These are phyloP conservation scores for Ceratonia siliqua DNA, from an alignment of 306 rosid genomes.

Conservation along the genomic window DNA sequence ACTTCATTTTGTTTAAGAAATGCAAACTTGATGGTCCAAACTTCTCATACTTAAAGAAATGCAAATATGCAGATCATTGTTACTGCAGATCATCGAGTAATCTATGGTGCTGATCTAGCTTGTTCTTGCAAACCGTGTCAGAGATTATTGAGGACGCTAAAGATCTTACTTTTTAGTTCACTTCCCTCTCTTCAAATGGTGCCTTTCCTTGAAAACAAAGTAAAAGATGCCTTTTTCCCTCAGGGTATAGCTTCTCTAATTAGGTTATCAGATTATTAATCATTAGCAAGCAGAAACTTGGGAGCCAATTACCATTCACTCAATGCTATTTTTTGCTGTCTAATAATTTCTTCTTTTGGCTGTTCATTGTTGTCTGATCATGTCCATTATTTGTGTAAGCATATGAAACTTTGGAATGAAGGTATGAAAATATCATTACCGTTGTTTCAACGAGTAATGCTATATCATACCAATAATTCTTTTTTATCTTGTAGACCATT, in stretches of 20 bases:
- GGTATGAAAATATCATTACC: no score
- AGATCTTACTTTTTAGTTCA: slow-evolving; percentile 85
- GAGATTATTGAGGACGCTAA: slow-evolving; percentile 88
- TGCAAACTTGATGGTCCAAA: background rate
- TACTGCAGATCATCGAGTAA: slow-evolving; percentile 97
- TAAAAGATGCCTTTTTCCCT: background rate
- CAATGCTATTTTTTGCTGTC: background rate
- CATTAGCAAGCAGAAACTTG: background rate
- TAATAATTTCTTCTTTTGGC: background rate
- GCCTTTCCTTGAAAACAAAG: slow-evolving; percentile 6
- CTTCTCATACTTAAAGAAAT: background rate
- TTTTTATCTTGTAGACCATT: no score
- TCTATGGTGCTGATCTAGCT: slow-evolving; percentile 93
- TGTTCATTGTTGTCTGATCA: background rate
- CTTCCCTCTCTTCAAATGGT: slow-evolving; percentile 22
- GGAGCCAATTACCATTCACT: background rate
- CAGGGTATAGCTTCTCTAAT: background rate
- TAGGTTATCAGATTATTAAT: background rate
- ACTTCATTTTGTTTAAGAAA: slow-evolving; percentile 6
- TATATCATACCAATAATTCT: no score
- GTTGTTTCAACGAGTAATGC: no score
- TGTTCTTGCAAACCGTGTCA: slow-evolving; percentile 91
- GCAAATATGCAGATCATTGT: slow-evolving; percentile 71
- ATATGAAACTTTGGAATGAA: background rate
- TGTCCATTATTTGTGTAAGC: background rate